Evolutionary conservation across 1,139 yeast species (phyloP).

Genomic region (Kurtzmaniella quercitrusa): DNA sequence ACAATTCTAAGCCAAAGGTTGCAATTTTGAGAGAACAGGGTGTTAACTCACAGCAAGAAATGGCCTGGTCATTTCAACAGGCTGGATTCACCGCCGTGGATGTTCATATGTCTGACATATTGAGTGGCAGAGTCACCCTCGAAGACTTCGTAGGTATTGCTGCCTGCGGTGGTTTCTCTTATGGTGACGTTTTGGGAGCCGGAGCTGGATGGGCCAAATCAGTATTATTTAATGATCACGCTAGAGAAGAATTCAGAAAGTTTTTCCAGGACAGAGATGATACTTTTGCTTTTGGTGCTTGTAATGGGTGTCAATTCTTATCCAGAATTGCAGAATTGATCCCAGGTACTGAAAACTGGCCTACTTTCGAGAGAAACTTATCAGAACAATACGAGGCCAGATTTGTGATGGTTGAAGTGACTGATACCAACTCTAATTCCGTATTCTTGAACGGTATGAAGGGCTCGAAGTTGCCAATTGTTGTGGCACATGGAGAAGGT

Average conservation of each 20-base stretch:
- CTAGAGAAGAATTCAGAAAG: slow-evolving; percentile 68
- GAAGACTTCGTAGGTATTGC: slow-evolving; percentile 89
- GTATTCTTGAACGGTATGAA: slow-evolving; percentile 87
- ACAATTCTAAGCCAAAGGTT: slow-evolving; percentile 66
- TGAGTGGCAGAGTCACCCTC: slow-evolving; percentile 68
- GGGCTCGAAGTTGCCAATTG: slow-evolving; percentile 90
- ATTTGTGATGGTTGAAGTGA: slow-evolving; percentile 81
- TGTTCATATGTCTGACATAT: slow-evolving; percentile 94
- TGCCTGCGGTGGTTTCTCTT: slow-evolving; percentile 99
- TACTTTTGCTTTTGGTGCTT: slow-evolving; percentile 98
- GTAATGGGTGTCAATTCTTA: slow-evolving; percentile 98
- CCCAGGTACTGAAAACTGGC: slow-evolving; percentile 97
- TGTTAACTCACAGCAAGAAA: slow-evolving; percentile 96
- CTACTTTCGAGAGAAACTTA: slow-evolving; percentile 84
- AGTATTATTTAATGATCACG: slow-evolving; percentile 77
- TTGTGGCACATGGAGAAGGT: slow-evolving; percentile 99
- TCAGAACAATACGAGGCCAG: slow-evolving; percentile 98
- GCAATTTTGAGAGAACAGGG: slow-evolving; percentile 99
- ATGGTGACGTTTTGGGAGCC: slow-evolving; percentile 98
- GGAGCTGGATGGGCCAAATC: slow-evolving; percentile 99
- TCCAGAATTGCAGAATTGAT: slow-evolving; percentile 83
- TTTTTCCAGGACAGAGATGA: slow-evolving; percentile 85
- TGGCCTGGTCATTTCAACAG: slow-evolving; percentile 95
- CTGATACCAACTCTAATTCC: slow-evolving; percentile 51
- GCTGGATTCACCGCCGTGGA: slow-evolving; percentile 94